Evolutionary conservation across 2,329 filamentous ascomycete species (phyloP).

Genomic region (Calonectria naviculata): DNA sequence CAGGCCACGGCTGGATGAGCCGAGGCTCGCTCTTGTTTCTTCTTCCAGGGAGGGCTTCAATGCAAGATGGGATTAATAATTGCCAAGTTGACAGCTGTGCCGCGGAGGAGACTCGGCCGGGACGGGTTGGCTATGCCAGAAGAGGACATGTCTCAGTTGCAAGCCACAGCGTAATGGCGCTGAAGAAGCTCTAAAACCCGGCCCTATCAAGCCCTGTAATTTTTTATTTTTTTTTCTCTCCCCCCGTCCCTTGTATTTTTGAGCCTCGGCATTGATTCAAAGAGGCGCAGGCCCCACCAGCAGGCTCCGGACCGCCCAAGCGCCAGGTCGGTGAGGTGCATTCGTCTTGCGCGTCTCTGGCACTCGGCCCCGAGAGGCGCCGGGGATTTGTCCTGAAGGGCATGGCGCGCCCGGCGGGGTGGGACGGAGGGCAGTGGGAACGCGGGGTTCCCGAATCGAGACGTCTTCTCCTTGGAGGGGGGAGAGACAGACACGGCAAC

Average conservation of each 20-base stretch:
- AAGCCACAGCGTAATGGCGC: not conserved
- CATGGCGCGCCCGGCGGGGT: constrained; percentile 34
- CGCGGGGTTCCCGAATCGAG: constrained; percentile 22
- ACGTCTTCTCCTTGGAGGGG: not conserved
- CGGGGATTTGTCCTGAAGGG: constrained; percentile 37
- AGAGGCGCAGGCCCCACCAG: not conserved
- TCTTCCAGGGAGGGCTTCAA: too few relatives aligned
- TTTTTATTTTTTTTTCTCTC: not conserved
- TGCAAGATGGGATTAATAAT: not conserved
- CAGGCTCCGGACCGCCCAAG: not conserved
- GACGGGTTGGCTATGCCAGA: not conserved
- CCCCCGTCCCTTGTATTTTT: not conserved
- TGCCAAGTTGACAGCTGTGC: not conserved
- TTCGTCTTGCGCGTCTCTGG: not conserved
- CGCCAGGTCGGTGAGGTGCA: not conserved
- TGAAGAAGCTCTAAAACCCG: not conserved
- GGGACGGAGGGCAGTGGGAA: constrained; percentile 13
- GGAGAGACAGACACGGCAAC: too few relatives aligned
- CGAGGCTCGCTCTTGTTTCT: not conserved
- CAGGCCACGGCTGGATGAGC: not conserved
- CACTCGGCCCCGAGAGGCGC: constrained; percentile 3
- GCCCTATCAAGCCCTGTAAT: not conserved
- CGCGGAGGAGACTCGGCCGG: not conserved
- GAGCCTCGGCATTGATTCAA: constrained; percentile 26
- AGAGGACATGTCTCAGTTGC: not conserved